Evolutionary conservation across 495 filamentous ascomycete species (phyloP), one percentile per base, ranked within the genome.

Genomic region (Podospora anserina): DNA sequence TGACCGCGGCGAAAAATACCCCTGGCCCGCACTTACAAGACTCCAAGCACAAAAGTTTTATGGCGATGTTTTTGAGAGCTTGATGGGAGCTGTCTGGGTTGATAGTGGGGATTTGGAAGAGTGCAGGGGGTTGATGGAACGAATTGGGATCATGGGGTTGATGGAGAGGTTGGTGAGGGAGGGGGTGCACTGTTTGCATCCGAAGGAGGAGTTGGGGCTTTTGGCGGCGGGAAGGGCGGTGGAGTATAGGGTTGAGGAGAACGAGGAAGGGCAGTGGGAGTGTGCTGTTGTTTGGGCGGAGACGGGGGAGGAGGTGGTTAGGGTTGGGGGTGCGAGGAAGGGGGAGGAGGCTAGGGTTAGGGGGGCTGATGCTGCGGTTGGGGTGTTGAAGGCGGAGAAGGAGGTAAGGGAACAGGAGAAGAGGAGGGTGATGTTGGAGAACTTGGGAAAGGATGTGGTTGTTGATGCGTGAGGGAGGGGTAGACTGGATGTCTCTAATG

Each of bases 51-150:
- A 87, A 27, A 98, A 97, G 70, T 91, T 92, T 82, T 89, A 91
- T 78, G 95, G 91, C 0, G 94, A 99, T 74, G 80, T 97, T 11
- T 81, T 97, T 54, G 95, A 99, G 82, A 86, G 84, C 62, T 69
- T 94, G 1, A 77, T 97, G 1, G 95, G 92, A 0, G 95, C 94
- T 0, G 86, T 97, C 0, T 99, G 90, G 80, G 81, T 96, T 63
- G 95, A 97, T 75, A 91, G 88, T 0, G 91, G 91, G 2, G 78
- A 86, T 4, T 72, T 94, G 27, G 78, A 76, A 0, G 77, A 68
- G 0, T 93, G 90, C 68, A 77, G 80, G 28, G 66, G 34, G 0
- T 84, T 97, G 53, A 69, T 90, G 0, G 87, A 91, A 68, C 73
- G 81, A 1, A 71, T 91, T 0, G 92, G 93, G 0, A 77, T 97